These are phyloP conservation scores for Solanum chacoense DNA, from an alignment of 305 asterid species.

Conservation along the genomic window DNA sequence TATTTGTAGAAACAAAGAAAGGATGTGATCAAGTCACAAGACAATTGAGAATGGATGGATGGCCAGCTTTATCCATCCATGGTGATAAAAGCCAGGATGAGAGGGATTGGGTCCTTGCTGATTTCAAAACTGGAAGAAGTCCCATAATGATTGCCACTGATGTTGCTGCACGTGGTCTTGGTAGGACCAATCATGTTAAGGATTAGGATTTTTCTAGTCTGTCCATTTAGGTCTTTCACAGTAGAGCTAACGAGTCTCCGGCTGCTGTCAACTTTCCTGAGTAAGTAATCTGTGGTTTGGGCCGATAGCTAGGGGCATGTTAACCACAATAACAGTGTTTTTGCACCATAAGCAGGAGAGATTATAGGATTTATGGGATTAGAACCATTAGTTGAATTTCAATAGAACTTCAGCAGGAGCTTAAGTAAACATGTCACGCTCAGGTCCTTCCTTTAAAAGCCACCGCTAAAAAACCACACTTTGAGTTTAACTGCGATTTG, in stretches of 20 bases:
- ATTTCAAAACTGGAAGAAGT: constrained; percentile 79
- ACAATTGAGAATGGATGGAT: constrained; percentile 86
- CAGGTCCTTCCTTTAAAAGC: neutral
- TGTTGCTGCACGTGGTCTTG: constrained; percentile 98
- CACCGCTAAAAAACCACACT: neutral
- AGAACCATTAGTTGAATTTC: neutral
- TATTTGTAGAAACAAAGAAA: constrained; percentile 87
- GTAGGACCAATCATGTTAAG: constrained; percentile 57
- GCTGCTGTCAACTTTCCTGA: constrained; percentile 77
- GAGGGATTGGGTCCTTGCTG: constrained; percentile 93
- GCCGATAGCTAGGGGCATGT: constrained; percentile 13
- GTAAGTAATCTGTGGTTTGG: constrained; percentile 50
- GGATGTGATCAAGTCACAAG: constrained; percentile 90
- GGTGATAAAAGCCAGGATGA: constrained; percentile 93
- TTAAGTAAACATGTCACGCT: neutral
- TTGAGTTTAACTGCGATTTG: neutral
- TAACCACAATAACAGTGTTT: neutral
- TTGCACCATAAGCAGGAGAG: neutral
- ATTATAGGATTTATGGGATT: neutral
- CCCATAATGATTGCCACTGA: constrained; percentile 95
- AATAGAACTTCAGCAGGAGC: neutral
- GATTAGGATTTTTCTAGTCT: constrained; percentile 46
- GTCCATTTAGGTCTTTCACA: constrained; percentile 26
- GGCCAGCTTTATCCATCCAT: constrained; percentile 92
- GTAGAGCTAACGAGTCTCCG: constrained; percentile 47